These are phyloP conservation scores for Mycena pura DNA, from an alignment of 768 basidiomycete genomes.

Conservation along the genomic window DNA sequence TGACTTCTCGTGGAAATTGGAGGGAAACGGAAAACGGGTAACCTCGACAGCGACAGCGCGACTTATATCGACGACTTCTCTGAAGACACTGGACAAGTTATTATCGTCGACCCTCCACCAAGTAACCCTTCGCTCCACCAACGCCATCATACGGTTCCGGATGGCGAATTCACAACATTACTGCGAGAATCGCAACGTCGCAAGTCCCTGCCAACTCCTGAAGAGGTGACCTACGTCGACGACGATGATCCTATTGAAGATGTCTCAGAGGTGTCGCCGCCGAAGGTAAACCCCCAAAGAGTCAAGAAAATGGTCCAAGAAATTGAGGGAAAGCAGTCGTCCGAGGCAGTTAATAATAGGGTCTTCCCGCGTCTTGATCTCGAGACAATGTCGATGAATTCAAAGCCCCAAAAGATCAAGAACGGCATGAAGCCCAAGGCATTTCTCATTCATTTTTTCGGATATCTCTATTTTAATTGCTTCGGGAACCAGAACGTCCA, in stretches of 20 bases:
- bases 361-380: background rate
- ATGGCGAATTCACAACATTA: background rate
- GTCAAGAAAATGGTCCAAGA: background rate
- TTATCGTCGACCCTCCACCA: background rate
- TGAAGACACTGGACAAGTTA: slow-evolving; percentile 1
- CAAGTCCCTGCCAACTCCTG: slow-evolving; percentile 2
- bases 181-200: background rate
- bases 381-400: background rate
- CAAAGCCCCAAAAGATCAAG: background rate
- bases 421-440: slow-evolving; percentile 16
- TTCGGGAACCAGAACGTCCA: background rate
- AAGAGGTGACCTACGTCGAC: background rate
- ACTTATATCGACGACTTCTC: background rate
- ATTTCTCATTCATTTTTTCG: background rate
- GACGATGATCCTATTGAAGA: slow-evolving; percentile 6
- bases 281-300: background rate
- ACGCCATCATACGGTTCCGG: background rate
- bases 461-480: background rate
- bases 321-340: background rate
- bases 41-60: background rate
- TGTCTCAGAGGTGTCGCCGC: background rate
- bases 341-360: background rate
- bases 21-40: background rate
- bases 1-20: background rate
- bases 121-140: background rate